Conservation (phyloP, 805 yeast genomes). For the Cyberlindnera americana region DNA sequence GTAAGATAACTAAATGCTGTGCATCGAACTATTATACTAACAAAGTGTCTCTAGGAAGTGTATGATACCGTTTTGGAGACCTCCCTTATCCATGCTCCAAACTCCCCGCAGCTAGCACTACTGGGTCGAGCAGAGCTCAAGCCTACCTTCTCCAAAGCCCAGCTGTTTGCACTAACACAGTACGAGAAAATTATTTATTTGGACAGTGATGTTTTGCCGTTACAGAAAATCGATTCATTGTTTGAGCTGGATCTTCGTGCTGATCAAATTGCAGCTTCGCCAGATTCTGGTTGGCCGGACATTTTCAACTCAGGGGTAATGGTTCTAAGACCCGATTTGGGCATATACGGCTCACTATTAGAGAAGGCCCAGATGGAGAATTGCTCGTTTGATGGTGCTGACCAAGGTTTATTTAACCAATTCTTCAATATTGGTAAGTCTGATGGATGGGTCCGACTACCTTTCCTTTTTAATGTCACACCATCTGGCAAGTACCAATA, state of each 20-base stretch:
- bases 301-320: slow-evolving; percentile 77
- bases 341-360: slow-evolving; percentile 39
- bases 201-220: slow-evolving; percentile 62
- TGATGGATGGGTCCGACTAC: slow-evolving; percentile 61
- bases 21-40: no score
- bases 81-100: slow-evolving; percentile 22
- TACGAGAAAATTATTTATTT: slow-evolving; percentile 53
- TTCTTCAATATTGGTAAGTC: slow-evolving; percentile 39
- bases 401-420: slow-evolving; percentile 80
- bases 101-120: slow-evolving; percentile 27
- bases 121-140: slow-evolving; percentile 50
- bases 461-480: slow-evolving; percentile 85
- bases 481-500: slow-evolving; percentile 65
- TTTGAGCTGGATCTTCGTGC: slow-evolving; percentile 21
- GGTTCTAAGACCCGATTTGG: slow-evolving; percentile 48
- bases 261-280: slow-evolving; percentile 41
- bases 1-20: slow-evolving; percentile 19
- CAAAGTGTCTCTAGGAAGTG: slow-evolving; percentile 2
- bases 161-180: slow-evolving; percentile 43
- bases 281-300: slow-evolving; percentile 89
- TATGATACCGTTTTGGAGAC: slow-evolving; percentile 29
- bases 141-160: slow-evolving; percentile 47
- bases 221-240: slow-evolving; percentile 26
- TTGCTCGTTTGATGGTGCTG: slow-evolving; percentile 76
- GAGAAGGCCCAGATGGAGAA: slow-evolving; percentile 25